A percentile compares a stretch with the other conserved stretches of the same genome.
phyloP scores from a whole-genome alignment of 768 basidiomycete species.

The Gautieria morchelliformis region DNA sequence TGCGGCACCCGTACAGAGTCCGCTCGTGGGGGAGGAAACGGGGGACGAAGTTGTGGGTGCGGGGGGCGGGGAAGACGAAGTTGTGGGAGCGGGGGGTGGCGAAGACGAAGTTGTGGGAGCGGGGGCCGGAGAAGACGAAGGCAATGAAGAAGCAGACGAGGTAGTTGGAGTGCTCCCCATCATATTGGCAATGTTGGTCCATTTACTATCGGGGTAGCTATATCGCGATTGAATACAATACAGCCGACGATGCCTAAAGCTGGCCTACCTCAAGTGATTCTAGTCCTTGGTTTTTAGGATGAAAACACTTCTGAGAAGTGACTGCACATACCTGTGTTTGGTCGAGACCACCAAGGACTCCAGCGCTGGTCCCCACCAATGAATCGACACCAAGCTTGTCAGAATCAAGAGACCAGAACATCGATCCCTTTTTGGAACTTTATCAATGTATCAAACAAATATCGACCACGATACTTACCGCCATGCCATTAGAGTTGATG shows the following conservation, averaged over 20 bases:
- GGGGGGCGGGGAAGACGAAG: constrained; percentile 13
- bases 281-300: constrained; percentile 11
- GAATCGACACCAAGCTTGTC: constrained; percentile 53
- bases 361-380: constrained; percentile 41
- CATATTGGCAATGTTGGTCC: constrained; percentile 59
- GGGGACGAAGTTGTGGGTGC: constrained; percentile 13
- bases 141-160: background rate
- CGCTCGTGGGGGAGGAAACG: background rate
- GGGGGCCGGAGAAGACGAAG: constrained; percentile 9
- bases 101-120: background rate
- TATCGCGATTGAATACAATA: background rate
- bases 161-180: constrained; percentile 29
- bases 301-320: background rate
- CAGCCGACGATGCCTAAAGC: too few relatives aligned
- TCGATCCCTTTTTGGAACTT: constrained; percentile 32
- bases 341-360: constrained; percentile 44
- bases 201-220: constrained; percentile 60
- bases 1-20: constrained; percentile 28
- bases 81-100: background rate
- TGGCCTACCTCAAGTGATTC: constrained; percentile 50
- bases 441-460: background rate
- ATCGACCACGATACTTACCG: constrained; percentile 6
- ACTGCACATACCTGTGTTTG: constrained; percentile 31
- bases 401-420: constrained; percentile 64
- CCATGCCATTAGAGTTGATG: constrained; percentile 48